phyloP scores from a whole-genome alignment of 2,329 filamentous ascomycete genomes.

The Alternaria triticina region DNA sequence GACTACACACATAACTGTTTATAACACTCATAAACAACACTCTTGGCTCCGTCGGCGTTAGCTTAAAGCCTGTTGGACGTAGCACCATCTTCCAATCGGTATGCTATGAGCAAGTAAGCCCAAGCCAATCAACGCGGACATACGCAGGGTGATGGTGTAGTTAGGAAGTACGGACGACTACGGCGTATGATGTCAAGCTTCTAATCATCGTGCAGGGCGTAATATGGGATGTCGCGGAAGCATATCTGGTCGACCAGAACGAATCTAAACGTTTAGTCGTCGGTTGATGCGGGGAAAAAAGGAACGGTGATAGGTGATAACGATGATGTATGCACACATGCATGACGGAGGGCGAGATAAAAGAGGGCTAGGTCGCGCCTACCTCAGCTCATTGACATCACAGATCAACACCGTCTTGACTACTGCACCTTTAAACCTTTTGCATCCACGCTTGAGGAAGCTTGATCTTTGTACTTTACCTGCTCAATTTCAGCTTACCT shows the following conservation, averaged over 20 bases:
- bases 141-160: neutral
- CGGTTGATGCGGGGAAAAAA: neutral
- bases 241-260: neutral
- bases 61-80: neutral
- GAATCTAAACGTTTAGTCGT: neutral
- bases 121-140: neutral
- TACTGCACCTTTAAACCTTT: neutral
- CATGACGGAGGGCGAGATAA: neutral
- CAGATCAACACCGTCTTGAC: neutral
- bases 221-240: neutral
- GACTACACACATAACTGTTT: neutral
- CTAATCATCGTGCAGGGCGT: neutral
- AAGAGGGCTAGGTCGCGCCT: neutral
- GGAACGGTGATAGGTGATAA: neutral
- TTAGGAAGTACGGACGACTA: neutral
- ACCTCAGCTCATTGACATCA: slow-evolving; percentile 5
- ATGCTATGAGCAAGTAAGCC: neutral
- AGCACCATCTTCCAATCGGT: neutral
- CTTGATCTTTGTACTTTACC: neutral
- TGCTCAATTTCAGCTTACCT: neutral
- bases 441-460: neutral
- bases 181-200: too few species aligned
- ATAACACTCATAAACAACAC: neutral
- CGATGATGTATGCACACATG: neutral
- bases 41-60: neutral